Evolutionary conservation across 73 alveolate species (phyloP).

Genomic region (Tetrahymena malaccensis): DNA sequence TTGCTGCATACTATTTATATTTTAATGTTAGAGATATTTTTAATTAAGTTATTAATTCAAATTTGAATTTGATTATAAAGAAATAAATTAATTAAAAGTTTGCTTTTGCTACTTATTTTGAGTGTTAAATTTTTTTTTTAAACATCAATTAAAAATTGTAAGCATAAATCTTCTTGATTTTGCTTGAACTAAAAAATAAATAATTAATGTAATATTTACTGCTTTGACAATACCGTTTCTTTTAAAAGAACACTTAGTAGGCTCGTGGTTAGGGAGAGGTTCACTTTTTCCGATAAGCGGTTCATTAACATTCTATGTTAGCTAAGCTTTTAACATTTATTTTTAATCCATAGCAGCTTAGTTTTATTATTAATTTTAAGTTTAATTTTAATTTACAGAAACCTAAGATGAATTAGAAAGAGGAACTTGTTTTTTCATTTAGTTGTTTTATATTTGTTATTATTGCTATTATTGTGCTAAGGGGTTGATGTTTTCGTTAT

Average conservation of each 20-base stretch:
- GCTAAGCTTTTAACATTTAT: neutral
- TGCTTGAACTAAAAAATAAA: too few species aligned
- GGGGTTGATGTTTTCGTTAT: neutral
- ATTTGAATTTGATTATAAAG: neutral
- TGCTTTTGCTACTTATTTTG: neutral
- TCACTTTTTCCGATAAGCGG: neutral
- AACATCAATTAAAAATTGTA: neutral
- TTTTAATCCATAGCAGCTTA: neutral
- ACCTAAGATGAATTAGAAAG: neutral
- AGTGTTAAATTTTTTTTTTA: neutral
- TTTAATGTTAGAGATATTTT: slow-evolving; percentile 56
- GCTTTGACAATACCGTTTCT: slow-evolving; percentile 87
- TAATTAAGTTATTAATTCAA: slow-evolving; percentile 13
- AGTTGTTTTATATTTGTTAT: neutral
- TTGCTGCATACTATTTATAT: slow-evolving; percentile 89
- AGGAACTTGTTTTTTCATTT: neutral
- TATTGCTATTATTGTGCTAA: neutral
- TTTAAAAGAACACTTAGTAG: slow-evolving; percentile 68
- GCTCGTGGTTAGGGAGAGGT: slow-evolving; percentile 56
- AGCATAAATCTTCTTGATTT: neutral
- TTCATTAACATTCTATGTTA: neutral
- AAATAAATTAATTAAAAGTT: neutral
- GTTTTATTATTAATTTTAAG: neutral
- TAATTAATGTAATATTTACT: neutral
- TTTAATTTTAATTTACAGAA: neutral